These are phyloP conservation scores for Candida fluviatilis DNA, from an alignment of 805 yeast genomes.

Conservation along the genomic window DNA sequence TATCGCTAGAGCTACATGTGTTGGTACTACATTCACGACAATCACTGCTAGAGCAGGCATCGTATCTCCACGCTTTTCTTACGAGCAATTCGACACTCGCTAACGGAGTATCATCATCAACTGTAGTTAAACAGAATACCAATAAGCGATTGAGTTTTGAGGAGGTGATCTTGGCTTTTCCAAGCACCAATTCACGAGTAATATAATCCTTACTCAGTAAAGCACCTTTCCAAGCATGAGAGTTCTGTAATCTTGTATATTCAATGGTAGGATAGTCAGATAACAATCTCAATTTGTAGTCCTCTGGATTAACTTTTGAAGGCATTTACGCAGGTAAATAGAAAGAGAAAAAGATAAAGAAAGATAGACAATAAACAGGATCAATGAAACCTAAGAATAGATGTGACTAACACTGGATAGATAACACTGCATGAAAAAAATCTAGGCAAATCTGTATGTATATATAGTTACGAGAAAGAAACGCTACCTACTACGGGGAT, in stretches of 20 bases:
- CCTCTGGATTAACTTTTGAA: constrained; percentile 4
- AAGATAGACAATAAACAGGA: too few relatives aligned
- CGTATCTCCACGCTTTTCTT: constrained; percentile 25
- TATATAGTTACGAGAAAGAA: too few relatives aligned
- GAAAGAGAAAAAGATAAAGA: not conserved
- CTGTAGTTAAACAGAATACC: constrained; percentile 14
- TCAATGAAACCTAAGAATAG: too few relatives aligned
- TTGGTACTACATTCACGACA: too few relatives aligned
- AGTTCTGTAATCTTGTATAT: constrained; percentile 31
- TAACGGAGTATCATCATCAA: constrained; percentile 12
- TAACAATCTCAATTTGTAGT: constrained; percentile 13
- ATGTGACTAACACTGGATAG: too few relatives aligned
- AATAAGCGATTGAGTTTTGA: constrained; percentile 11
- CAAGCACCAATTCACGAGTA: constrained; percentile 28
- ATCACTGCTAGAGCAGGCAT: constrained; percentile 5
- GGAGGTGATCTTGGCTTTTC: constrained; percentile 15
- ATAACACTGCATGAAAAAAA: too few relatives aligned
- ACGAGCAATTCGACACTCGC: constrained; percentile 34
- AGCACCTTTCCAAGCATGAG: constrained; percentile 34
- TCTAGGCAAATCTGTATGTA: too few relatives aligned
- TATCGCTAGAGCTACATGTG: constrained; percentile 8
- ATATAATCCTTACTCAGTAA: constrained; percentile 31
- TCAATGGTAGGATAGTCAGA: constrained; percentile 22
- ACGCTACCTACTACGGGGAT: too few relatives aligned
- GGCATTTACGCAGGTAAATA: not conserved